phyloP scores from a whole-genome alignment of 2,329 filamentous ascomycete genomes.

The Colletotrichum sp. region DNA sequence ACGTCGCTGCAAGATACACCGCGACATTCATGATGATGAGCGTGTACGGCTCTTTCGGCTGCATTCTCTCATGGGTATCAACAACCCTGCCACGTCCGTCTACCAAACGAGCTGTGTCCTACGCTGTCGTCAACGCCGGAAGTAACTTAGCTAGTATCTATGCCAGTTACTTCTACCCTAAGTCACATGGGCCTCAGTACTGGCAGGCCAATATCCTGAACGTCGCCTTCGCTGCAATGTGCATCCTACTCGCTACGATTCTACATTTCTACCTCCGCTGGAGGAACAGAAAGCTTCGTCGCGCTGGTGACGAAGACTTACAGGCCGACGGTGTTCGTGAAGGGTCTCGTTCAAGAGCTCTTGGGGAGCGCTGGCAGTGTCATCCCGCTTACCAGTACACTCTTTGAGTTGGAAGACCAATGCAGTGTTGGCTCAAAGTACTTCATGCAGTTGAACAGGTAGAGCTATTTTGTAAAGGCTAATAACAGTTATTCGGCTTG shows the following conservation, averaged over 20 bases:
- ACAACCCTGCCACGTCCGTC: constrained; percentile 77
- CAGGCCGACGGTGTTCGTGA: neutral
- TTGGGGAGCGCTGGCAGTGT: neutral
- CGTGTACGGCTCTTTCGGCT: neutral
- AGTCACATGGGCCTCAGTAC: constrained; percentile 71
- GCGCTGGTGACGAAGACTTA: neutral
- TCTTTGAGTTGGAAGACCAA: neutral
- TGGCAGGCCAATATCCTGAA: neutral
- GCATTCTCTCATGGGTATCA: constrained; percentile 71
- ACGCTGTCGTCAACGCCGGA: constrained; percentile 61
- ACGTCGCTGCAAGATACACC: neutral
- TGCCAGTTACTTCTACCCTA: constrained; percentile 57
- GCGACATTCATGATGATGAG: constrained; percentile 16
- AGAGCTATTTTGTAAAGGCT: neutral
- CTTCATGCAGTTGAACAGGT: neutral
- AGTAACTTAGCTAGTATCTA: constrained; percentile 62
- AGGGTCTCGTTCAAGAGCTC: neutral
- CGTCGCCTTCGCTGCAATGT: neutral
- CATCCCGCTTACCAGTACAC: neutral
- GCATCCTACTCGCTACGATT: neutral
- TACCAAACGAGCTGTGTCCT: constrained; percentile 68
- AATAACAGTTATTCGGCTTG: neutral
- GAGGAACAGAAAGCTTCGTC: neutral
- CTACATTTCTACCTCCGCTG: neutral
- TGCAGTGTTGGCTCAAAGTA: neutral